Evolutionary conservation across 2,329 filamentous ascomycete species (phyloP), one percentile per base, ranked within the genome.

Genomic region (Colletotrichum sp.): DNA sequence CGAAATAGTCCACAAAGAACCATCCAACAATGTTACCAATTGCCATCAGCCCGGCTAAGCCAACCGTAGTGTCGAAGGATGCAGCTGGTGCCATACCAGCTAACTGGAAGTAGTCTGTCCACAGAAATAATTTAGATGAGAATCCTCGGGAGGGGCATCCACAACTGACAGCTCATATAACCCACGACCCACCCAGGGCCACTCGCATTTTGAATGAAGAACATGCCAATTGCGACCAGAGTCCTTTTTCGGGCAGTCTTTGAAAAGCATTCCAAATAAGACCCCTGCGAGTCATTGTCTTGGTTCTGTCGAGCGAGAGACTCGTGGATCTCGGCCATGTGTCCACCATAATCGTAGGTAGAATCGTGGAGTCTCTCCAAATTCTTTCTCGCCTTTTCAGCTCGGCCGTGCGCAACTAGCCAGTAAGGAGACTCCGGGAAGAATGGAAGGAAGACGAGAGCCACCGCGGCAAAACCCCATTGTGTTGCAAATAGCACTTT

Each of bases 401-500:
- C 52, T 24, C 52, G 52, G 21, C 52, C 52, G 7, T 56, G 52
- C 2, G 52, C 52, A 24, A 56, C 52, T 0, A 56, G 26, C 52
- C 52, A 56, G 52, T 56, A 56, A 1, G 52, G 52, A 14, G 52
- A 56, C 26, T 56, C 52, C 0, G 52, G 52, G 1, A 56, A 56
- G 2, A 56, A 56, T 0, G 52, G 52, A 0, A 56, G 21, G 7
- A 56, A 56, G 24, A 6, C 24, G 1, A 56, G 52, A 28, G 52
- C 52, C 4, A 56, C 52, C 24, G 52, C 52, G 0, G 52, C 24
- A 1, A 56, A 56, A 18, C 52, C 81, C 82, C 81, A 83, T 69
- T 83, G 81, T 3, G 80, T 80, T 4, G 81, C 81, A 67, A 83
- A 83, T 7, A 83, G 70, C 3, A 81, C 71, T 38, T 77, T 78